A percentile compares a stretch with the other conserved stretches of the same genome.
Conservation (phyloP, 2,329 filamentous ascomycete genomes). For the Trichoderma semiorbis region DNA sequence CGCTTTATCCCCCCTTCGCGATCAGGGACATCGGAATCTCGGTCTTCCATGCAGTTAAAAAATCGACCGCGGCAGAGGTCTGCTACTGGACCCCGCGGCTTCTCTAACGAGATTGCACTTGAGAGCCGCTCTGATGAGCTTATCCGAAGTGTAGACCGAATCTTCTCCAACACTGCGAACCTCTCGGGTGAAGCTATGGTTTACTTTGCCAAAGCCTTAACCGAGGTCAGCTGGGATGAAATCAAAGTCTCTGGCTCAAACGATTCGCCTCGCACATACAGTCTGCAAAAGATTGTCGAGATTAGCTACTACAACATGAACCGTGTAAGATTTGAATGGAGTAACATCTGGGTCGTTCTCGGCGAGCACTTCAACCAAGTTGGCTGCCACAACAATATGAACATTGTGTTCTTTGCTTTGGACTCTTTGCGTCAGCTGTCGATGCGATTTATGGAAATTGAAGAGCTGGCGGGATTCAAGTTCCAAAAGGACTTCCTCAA, state of each 20-base stretch:
- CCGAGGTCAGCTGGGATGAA: constrained; percentile 97
- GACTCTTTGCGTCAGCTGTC: constrained; percentile 93
- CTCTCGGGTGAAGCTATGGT: constrained; percentile 92
- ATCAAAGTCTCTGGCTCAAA: constrained; percentile 96
- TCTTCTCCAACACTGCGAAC: constrained; percentile 94
- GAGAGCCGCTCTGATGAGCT: constrained; percentile 93
- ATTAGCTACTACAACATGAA: constrained; percentile 99
- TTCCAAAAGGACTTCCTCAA: constrained; percentile 99
- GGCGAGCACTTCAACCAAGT: constrained; percentile 98
- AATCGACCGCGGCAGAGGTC: constrained; percentile 47
- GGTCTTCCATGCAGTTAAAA: constrained; percentile 64
- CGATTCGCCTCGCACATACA: constrained; percentile 94
- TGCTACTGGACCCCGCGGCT: constrained; percentile 59
- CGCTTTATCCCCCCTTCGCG: constrained; percentile 63
- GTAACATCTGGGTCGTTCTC: constrained; percentile 94
- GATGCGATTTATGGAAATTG: constrained; percentile 98
- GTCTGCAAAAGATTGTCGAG: constrained; percentile 94
- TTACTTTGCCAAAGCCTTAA: constrained; percentile 86
- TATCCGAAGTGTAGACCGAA: constrained; percentile 86
- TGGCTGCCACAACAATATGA: constrained; percentile 92
- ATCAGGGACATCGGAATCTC: constrained; percentile 52
- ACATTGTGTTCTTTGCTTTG: constrained; percentile 94
- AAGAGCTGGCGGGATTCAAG: constrained; percentile 96
- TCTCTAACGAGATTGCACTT: constrained; percentile 76
- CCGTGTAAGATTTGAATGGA: constrained; percentile 97